These are phyloP conservation scores for Peniophora sp. DNA, from an alignment of 1,284 basidiomycete species.

Conservation along the genomic window DNA sequence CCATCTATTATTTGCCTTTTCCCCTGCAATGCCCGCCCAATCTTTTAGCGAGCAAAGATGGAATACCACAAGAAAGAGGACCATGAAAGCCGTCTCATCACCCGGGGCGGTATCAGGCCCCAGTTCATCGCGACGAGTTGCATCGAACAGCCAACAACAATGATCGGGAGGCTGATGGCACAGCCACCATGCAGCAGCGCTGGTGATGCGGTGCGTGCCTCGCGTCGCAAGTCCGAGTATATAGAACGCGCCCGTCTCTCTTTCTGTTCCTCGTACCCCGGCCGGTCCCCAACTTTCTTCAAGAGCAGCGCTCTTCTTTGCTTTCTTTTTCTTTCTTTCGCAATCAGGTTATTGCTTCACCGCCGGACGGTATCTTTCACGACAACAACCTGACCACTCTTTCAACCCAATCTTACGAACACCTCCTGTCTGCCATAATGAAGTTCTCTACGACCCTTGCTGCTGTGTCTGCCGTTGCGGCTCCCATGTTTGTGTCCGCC, in stretches of 20 bases:
- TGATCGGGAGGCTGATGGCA: too few species aligned
- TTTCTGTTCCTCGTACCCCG: not conserved
- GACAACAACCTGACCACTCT: not conserved
- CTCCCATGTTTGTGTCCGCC: slow-evolving; percentile 1
- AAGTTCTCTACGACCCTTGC: slow-evolving; percentile 5
- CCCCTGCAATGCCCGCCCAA: too few species aligned
- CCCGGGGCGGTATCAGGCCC: too few species aligned
- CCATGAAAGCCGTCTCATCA: too few species aligned
- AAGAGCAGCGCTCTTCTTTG: slow-evolving; percentile 5
- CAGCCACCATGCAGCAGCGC: too few species aligned
- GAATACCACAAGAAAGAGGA: too few species aligned
- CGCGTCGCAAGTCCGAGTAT: not conserved
- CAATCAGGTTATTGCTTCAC: not conserved
- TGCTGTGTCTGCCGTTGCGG: slow-evolving; percentile 1
- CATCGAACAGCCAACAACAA: too few species aligned
- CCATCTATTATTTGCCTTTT: too few species aligned
- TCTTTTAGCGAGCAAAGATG: too few species aligned
- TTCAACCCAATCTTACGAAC: not conserved
- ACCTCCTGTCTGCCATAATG: slow-evolving; percentile 1
- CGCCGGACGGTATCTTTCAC: slow-evolving; percentile 1
- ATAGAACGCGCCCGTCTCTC: not conserved
- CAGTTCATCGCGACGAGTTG: too few species aligned
- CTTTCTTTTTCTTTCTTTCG: not conserved
- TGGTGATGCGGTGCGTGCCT: too few species aligned
- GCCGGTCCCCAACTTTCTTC: not conserved